A percentile compares a stretch with the other conserved stretches of the same genome.
Evolutionary conservation across 208 protist genomes (phyloP).

Genomic region (Acanthamoeba triangularis): DNA sequence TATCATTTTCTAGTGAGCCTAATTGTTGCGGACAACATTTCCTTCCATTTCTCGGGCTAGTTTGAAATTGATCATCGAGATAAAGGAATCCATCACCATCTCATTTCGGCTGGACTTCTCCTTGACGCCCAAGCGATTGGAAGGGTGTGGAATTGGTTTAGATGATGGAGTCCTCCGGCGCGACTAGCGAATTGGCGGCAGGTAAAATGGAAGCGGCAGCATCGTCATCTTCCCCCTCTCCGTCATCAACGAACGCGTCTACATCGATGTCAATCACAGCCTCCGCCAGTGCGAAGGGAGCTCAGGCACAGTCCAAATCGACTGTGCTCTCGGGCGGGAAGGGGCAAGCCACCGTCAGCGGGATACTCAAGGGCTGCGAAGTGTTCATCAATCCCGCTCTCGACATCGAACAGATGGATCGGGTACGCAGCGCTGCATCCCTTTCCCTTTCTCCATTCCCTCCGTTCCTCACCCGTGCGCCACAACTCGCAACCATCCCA

Average conservation of each 20-base stretch:
- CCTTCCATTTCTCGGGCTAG: too few relatives aligned
- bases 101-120: too few relatives aligned
- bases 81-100: too few relatives aligned
- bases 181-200: neutral
- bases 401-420: neutral
- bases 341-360: neutral
- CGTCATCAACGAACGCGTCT: neutral
- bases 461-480: neutral
- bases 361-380: neutral
- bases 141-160: too few relatives aligned
- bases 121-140: neutral
- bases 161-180: neutral
- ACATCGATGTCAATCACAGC: neutral
- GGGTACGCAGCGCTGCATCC: neutral
- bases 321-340: neutral
- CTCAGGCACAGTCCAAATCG: neutral
- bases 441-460: neutral
- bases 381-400: slow-evolving; percentile 63
- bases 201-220: neutral
- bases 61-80: too few relatives aligned
- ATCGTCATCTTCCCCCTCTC: neutral
- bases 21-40: too few relatives aligned
- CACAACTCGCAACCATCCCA: neutral
- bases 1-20: too few relatives aligned
- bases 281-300: too few relatives aligned